phyloP scores from a whole-genome alignment of 2,329 filamentous ascomycete species.

The Colletotrichum tamarilloi region DNA sequence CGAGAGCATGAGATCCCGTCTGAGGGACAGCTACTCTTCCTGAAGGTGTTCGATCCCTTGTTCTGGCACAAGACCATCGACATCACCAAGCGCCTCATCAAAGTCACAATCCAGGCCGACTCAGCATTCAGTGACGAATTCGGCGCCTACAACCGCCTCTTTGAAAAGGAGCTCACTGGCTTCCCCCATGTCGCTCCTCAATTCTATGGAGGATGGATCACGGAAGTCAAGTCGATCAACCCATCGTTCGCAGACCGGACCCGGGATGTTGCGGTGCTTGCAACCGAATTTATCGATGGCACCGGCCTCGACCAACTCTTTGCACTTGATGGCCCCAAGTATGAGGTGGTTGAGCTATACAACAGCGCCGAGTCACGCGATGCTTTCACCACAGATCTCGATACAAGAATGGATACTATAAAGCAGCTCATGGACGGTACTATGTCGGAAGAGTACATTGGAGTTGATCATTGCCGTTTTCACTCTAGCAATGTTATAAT shows the following conservation, averaged over 20 bases:
- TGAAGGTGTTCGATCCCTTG: slow-evolving; percentile 13
- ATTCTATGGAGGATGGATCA: slow-evolving; percentile 5
- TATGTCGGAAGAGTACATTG: background rate
- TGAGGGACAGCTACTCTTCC: background rate
- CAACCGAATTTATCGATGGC: background rate
- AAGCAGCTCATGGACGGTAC: slow-evolving; percentile 1
- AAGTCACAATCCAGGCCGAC: background rate
- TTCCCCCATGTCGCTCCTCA: background rate
- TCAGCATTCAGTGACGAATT: slow-evolving; percentile 1
- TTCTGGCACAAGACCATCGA: background rate
- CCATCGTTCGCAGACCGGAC: background rate
- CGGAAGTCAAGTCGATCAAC: background rate
- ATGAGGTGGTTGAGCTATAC: background rate
- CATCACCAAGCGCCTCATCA: background rate
- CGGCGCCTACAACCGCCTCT: background rate
- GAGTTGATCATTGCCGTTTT: no score
- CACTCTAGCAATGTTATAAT: no score
- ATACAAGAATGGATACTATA: background rate
- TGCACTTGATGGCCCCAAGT: background rate
- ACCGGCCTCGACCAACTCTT: background rate
- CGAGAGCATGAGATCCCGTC: background rate
- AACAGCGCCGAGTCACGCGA: no score
- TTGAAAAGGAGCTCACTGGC: background rate
- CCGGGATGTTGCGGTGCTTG: slow-evolving; percentile 1
- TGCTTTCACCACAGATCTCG: background rate